phyloP scores from a whole-genome alignment of 176 grass and related monocot species.

The Poa pratensis region DNA sequence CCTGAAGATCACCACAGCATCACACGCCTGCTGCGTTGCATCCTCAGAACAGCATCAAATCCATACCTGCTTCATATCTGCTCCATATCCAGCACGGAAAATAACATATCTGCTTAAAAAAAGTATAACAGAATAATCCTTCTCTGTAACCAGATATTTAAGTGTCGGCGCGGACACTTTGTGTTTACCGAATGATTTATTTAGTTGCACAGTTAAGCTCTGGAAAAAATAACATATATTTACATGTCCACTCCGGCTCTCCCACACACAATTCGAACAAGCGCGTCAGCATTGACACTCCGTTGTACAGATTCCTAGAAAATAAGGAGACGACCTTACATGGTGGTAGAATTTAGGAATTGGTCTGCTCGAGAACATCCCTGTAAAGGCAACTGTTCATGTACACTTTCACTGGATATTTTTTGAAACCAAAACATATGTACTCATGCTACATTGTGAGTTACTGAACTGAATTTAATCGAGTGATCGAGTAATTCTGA shows the following conservation, averaged over 20 bases:
- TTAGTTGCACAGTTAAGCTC: neutral
- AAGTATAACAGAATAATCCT: too few relatives aligned
- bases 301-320: neutral
- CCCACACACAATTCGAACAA: neutral
- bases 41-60: neutral
- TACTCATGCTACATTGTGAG: neutral
- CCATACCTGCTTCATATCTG: too few relatives aligned
- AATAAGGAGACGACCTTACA: neutral
- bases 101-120: too few relatives aligned
- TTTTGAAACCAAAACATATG: neutral
- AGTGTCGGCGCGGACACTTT: neutral
- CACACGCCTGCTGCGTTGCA: constrained; percentile 32
- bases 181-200: too few relatives aligned
- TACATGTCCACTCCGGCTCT: neutral
- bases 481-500: neutral
- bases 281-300: neutral
- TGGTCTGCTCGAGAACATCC: neutral
- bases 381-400: neutral
- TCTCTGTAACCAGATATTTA: neutral
- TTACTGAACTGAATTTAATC: neutral
- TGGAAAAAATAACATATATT: neutral
- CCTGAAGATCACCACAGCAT: neutral
- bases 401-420: neutral
- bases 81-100: too few relatives aligned
- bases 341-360: too few relatives aligned